These are phyloP conservation scores for Polygonum maritimum DNA, from an alignment of 148 eudicot species.

Conservation along the genomic window DNA sequence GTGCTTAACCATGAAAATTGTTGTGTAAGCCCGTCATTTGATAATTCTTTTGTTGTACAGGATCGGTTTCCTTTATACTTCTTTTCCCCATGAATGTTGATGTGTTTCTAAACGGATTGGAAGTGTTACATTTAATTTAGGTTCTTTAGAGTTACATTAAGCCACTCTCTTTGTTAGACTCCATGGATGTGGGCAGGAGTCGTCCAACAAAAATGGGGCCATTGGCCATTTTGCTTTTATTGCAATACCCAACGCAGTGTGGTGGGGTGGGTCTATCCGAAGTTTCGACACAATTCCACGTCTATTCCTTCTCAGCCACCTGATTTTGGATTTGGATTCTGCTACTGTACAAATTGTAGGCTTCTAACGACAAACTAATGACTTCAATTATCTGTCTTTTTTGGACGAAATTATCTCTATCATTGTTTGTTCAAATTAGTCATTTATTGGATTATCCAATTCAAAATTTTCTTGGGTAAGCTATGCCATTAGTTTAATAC, in stretches of 20 bases:
- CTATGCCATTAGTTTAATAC: too few species aligned
- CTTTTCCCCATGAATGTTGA: background rate
- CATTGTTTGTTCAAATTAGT: too few species aligned
- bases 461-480: too few species aligned
- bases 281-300: background rate
- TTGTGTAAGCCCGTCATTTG: background rate
- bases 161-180: too few species aligned
- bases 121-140: background rate
- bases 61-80: background rate
- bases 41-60: conserved; percentile 6
- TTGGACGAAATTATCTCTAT: too few species aligned
- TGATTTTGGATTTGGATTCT: background rate
- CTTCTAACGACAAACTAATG: too few species aligned
- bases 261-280: background rate
- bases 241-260: background rate
- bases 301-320: background rate
- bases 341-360: background rate
- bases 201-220: background rate
- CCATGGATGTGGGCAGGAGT: background rate
- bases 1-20: background rate
- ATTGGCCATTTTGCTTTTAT: background rate
- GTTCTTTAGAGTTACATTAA: background rate
- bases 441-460: too few species aligned
- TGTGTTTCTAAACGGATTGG: background rate
- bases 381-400: too few species aligned